phyloP scores from a whole-genome alignment of 495 filamentous ascomycete genomes.

The Annulohypoxylon stygium region DNA sequence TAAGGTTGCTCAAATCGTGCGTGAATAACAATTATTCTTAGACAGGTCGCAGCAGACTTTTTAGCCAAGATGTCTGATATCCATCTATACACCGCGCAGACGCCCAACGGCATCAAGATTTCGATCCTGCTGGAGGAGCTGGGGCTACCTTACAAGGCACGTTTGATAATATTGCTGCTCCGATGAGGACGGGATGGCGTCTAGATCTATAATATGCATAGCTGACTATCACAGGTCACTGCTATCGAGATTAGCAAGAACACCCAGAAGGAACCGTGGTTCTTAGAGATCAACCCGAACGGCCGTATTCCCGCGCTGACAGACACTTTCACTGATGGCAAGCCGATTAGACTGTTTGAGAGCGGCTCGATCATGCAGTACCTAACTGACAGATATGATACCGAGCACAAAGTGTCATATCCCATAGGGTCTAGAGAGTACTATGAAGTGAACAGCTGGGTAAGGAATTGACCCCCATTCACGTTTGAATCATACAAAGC shows the following conservation, averaged over 20 bases:
- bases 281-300: constrained; percentile 93
- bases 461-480: constrained; percentile 40
- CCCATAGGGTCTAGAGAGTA: constrained; percentile 78
- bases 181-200: neutral
- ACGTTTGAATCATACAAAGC: neutral
- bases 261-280: constrained; percentile 84
- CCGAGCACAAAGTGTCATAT: constrained; percentile 86
- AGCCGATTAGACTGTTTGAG: constrained; percentile 83
- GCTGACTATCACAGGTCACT: constrained; percentile 59
- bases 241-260: constrained; percentile 79
- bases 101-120: constrained; percentile 84
- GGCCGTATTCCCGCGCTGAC: constrained; percentile 94
- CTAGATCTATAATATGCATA: neutral
- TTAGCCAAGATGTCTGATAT: constrained; percentile 52
- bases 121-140: constrained; percentile 93
- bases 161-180: constrained; percentile 46
- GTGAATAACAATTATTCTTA: constrained; percentile 40
- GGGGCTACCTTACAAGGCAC: constrained; percentile 72
- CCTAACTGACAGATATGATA: constrained; percentile 59
- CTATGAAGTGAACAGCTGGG: constrained; percentile 85
- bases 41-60: constrained; percentile 38
- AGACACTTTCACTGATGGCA: constrained; percentile 79
- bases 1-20: neutral
- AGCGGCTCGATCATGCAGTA: constrained; percentile 90
- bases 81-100: constrained; percentile 69